Evolutionary conservation across 2,329 filamentous ascomycete species (phyloP).

Genomic region (Hymenoscyphus repandus): DNA sequence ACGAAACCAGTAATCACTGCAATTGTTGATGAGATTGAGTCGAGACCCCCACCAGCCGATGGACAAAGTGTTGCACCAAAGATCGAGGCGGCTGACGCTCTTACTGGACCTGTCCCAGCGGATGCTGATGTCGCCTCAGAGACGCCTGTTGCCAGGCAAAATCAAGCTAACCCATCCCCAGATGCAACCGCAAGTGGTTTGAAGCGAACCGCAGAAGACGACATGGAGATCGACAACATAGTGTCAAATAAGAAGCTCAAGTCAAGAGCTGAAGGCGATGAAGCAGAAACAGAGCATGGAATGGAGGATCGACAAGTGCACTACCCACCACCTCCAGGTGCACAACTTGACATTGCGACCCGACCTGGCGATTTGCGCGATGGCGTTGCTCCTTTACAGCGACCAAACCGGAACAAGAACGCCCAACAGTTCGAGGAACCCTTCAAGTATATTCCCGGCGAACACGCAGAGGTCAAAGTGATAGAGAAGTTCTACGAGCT

Average conservation of each 20-base stretch:
- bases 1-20: constrained; percentile 33
- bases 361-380: constrained; percentile 22
- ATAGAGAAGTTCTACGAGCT: constrained; percentile 85
- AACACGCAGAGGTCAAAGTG: constrained; percentile 69
- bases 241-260: constrained; percentile 42
- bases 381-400: constrained; percentile 11
- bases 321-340: constrained; percentile 30
- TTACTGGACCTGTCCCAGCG: constrained; percentile 13
- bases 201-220: constrained; percentile 34
- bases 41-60: constrained; percentile 28
- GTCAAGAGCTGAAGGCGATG: constrained; percentile 32
- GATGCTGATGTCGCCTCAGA: neutral
- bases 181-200: constrained; percentile 25
- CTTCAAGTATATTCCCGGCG: constrained; percentile 79
- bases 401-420: constrained; percentile 33
- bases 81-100: constrained; percentile 28
- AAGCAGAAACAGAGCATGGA: constrained; percentile 16
- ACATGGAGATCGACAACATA: constrained; percentile 20
- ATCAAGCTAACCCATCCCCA: constrained; percentile 24
- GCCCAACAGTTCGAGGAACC: constrained; percentile 69
- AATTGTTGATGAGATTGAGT: constrained; percentile 38
- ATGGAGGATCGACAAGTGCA: constrained; percentile 30
- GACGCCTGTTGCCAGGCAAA: constrained; percentile 28
- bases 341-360: constrained; percentile 27
- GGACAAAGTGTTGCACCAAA: constrained; percentile 28